phyloP scores from a whole-genome alignment of 2,329 filamentous ascomycete genomes.

The Pseudocercospora cruenta region DNA sequence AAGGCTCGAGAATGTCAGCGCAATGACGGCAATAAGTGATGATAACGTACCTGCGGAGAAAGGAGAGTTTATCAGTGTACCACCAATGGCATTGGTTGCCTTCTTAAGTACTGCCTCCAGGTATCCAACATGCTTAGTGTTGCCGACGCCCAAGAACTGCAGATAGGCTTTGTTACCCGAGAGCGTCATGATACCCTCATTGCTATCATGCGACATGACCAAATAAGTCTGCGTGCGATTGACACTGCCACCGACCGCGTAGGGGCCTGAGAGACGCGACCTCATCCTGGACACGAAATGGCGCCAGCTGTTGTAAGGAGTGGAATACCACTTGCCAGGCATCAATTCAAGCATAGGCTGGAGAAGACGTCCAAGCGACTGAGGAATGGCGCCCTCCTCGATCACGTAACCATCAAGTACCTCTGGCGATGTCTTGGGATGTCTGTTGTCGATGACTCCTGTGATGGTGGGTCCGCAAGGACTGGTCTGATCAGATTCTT shows the following conservation, averaged over 20 bases:
- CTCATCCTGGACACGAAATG: neutral
- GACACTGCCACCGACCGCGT: neutral
- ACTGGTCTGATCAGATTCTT: neutral
- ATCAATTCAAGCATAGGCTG: neutral
- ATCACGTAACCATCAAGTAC: conserved; percentile 6
- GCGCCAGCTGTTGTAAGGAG: conserved; percentile 43
- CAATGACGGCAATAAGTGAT: too few relatives aligned
- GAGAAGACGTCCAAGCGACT: neutral
- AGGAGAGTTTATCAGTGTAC: conserved; percentile 43
- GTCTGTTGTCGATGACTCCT: conserved; percentile 4
- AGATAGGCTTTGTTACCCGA: conserved; percentile 63
- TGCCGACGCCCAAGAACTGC: conserved; percentile 61
- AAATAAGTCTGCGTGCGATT: conserved; percentile 59
- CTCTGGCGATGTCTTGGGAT: neutral
- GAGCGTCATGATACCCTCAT: conserved; percentile 63
- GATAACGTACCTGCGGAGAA: neutral
- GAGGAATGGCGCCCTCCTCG: conserved; percentile 4
- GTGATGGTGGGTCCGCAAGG: conserved; percentile 8
- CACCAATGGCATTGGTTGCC: conserved; percentile 62
- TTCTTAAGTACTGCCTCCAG: conserved; percentile 53
- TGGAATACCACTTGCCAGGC: conserved; percentile 3
- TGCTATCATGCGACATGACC: conserved; percentile 68
- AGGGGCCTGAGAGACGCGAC: neutral
- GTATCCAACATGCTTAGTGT: neutral
- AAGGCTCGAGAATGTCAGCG: conserved; percentile 38